A percentile compares a stretch with the other conserved stretches of the same genome.
Conservation (phyloP, 805 yeast species). For the Candida nanaspora region DNA sequence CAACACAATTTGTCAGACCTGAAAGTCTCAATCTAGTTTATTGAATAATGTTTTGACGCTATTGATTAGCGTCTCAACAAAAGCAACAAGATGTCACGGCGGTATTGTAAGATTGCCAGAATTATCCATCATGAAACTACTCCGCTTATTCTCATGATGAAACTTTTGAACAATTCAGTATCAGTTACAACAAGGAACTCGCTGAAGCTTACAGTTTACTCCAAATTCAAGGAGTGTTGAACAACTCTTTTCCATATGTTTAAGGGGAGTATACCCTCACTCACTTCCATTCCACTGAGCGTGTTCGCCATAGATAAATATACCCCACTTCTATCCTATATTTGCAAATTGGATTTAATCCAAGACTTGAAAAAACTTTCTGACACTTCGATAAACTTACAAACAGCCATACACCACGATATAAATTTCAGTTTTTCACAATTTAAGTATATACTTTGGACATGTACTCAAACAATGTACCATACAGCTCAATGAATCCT, state of each 20-base stretch:
- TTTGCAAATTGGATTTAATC: too few species aligned
- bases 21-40: conserved; percentile 26
- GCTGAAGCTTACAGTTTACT: conserved; percentile 87
- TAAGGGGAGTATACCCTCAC: too few species aligned
- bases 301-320: too few species aligned
- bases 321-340: too few species aligned
- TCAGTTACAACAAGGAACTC: conserved; percentile 87
- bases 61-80: conserved; percentile 11
- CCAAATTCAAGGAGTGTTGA: conserved; percentile 86
- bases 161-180: conserved; percentile 90
- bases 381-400: too few species aligned
- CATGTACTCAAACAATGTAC: too few species aligned
- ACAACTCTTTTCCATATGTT: conserved; percentile 98
- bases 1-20: conserved; percentile 25
- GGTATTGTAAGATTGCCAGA: conserved; percentile 14
- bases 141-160: conserved; percentile 86
- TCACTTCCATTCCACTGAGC: too few species aligned
- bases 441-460: too few species aligned
- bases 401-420: too few species aligned
- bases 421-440: too few species aligned
- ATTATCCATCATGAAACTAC: conserved; percentile 48
- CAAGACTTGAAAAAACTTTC: too few species aligned
- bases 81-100: conserved; percentile 7
- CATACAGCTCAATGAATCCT: too few species aligned
- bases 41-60: not conserved